These are phyloP conservation scores for Sanghuangporus weigelae DNA, from an alignment of 1,284 basidiomycete species.

Conservation along the genomic window DNA sequence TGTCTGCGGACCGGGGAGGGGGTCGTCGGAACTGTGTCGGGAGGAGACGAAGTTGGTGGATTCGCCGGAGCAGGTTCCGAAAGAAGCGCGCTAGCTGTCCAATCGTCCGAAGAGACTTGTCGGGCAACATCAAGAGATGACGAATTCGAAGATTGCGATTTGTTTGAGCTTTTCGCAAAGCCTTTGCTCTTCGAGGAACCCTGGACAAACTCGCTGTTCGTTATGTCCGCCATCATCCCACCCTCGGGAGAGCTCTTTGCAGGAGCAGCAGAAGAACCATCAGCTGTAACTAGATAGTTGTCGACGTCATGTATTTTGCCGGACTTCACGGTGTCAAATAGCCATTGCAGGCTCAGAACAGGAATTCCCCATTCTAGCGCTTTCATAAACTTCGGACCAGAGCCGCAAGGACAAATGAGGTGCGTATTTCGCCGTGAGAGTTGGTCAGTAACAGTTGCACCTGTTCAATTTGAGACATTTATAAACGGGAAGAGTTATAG, in stretches of 20 bases:
- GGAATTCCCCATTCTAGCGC: slow-evolving; percentile 66
- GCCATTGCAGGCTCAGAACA: slow-evolving; percentile 56
- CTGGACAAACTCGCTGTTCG: slow-evolving; percentile 27
- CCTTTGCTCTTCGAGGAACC: slow-evolving; percentile 7
- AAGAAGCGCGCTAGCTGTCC: slow-evolving; percentile 11
- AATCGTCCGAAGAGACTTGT: not conserved
- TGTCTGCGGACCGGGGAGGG: not conserved
- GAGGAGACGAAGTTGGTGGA: not conserved
- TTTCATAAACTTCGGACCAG: slow-evolving; percentile 67
- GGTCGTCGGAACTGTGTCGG: not conserved
- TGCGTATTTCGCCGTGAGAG: slow-evolving; percentile 66
- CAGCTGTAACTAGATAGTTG: slow-evolving; percentile 25
- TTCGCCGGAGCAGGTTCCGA: slow-evolving; percentile 2
- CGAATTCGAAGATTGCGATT: not conserved
- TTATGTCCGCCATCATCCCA: slow-evolving; percentile 35
- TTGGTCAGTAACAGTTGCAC: slow-evolving; percentile 46
- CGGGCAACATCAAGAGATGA: not conserved
- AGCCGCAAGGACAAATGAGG: slow-evolving; percentile 62
- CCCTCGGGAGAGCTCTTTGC: slow-evolving; percentile 20
- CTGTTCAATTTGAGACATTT: slow-evolving; percentile 28
- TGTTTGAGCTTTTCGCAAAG: not conserved
- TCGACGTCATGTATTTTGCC: slow-evolving; percentile 37
- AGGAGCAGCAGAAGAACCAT: not conserved
- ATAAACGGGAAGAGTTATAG: not conserved
- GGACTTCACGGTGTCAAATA: slow-evolving; percentile 45